Evolutionary conservation across 768 basidiomycete genomes (phyloP).

Genomic region (Tulasnella sp.): DNA sequence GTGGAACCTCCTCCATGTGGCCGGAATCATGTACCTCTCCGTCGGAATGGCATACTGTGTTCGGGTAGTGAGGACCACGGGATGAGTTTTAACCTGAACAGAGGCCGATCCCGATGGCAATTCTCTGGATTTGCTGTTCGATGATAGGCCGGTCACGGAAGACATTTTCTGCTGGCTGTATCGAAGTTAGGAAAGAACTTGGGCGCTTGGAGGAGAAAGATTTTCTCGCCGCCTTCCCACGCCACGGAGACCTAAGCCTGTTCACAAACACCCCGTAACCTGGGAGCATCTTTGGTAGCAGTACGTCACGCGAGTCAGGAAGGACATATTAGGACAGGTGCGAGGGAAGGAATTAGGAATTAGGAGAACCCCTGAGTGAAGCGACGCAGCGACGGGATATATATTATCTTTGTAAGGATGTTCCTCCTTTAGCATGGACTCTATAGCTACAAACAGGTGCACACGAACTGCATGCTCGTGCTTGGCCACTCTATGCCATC

Average conservation of each 20-base stretch:
- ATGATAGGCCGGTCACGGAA: neutral
- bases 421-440: too few species aligned
- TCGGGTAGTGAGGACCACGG: slow-evolving; percentile 74
- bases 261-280: too few species aligned
- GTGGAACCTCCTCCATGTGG: slow-evolving; percentile 90
- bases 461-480: too few species aligned
- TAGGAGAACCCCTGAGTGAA: too few species aligned
- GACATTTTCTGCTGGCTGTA: neutral
- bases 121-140: neutral
- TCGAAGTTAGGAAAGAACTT: neutral
- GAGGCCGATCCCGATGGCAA: neutral
- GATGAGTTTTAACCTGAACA: slow-evolving; percentile 37
- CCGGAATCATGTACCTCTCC: slow-evolving; percentile 92
- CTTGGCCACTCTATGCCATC: too few species aligned
- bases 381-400: too few species aligned
- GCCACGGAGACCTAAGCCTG: neutral
- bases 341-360: too few species aligned
- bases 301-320: too few species aligned
- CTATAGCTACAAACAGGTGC: too few species aligned
- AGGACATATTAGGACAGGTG: too few species aligned
- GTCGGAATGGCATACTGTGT: slow-evolving; percentile 74
- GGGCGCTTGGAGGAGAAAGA: neutral
- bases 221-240: neutral
- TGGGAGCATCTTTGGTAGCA: too few species aligned
- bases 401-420: too few species aligned